Base-by-base conservation (phyloP, 192 early-diverging fungal genomes). In the Gonapodya sp. region DNA sequence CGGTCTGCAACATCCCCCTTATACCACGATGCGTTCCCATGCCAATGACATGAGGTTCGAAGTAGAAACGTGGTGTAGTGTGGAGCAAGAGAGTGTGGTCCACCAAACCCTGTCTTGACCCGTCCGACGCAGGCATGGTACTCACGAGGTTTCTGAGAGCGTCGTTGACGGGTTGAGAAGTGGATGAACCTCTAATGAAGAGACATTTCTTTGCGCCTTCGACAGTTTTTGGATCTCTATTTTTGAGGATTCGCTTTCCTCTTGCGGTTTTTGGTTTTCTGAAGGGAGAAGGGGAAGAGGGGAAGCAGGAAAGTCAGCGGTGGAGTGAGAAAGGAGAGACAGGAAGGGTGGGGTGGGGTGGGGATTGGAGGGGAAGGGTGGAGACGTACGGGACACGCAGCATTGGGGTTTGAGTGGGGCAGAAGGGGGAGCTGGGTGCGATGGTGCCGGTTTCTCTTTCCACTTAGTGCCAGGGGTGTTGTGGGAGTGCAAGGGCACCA, bases 161-260 rank as follows among this genome's bases (percentile, higher is more conserved):
- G 83, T 93, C 90, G 74, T 89, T 92, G 36, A 97, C 93, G 33
- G 94, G 85, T 81, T 96, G 91, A 82, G 92, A 95, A 36, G 98
- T 96, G 73, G 89, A 92, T 75, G 92, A 94, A 73, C 95, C 94
- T 78, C 93, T 91, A 35, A 98, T 85, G 83, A 98, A 94, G 34
- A 99, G 89, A 37, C 96, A 93, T 18, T 93, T 91, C 85, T 99
- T 99, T 64, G 91, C 87, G 84, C 93, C 95, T 83, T 99, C 98
- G 35, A 94, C 90, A 1, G 94, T 88, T 86, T 97, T 93, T 73
- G 98, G 91, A 82, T 95, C 97, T 78, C 94, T 89, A 84, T 95
- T 94, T 81, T 94, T 91, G 79, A 95, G 85, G 33, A 92, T 91
- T 79, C 98, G 91, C 90, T 93, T 94, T 35, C 93, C 89, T 79